Base-by-base conservation (phyloP, 192 early-diverging fungal genomes). In the Paraglomus brasilianum region DNA sequence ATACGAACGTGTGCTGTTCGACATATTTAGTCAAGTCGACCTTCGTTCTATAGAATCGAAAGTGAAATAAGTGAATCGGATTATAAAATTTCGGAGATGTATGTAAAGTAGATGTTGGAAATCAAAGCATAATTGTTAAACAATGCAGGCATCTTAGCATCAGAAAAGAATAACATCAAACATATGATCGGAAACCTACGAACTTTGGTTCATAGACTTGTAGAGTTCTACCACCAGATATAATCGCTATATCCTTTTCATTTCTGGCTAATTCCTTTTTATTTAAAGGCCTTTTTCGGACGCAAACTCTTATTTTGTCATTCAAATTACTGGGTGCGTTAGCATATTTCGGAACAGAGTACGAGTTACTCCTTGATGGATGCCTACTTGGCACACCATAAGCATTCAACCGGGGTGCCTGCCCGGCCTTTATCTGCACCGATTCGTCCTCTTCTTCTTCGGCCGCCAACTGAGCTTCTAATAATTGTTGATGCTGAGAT, bases 21-120 rank as follows among this genome's bases (percentile, higher is more conserved):
- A 93, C 89, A 72, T 92, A 99, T 75, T 87, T 92, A 39, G 95
- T 96, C 83, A 99, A 79, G 72, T 99, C 97, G 13, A 99, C 88
- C 66, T 95, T 95, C 21, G 92, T 85, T 72, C 91, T 93, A 62
- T 13, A 45, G 6, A n/a, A 66, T 19, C 8, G 30, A 13, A 43
- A 56, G 24, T n/a, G 58, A 30, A 60, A 14, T 53, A 40, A 17
- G 2, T 40, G 63, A 57, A 36, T 38, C 11, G 39, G 24, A 8
- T 61, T 7, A 14, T 17, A 41, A 61, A 42, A 22, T 19, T 43
- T 40, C 8, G 22, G 8, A 13, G 8, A 19, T 60, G 7, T 30
- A 19, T 42, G 9, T 40, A 9, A 42, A 5, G 5, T 24, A 15
- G 50, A 24, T 17, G 13, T 66, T 38, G 55, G n/a, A 30, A 13